Conservation (phyloP, 352 stramenopile species). For the Pythium brassicae region DNA sequence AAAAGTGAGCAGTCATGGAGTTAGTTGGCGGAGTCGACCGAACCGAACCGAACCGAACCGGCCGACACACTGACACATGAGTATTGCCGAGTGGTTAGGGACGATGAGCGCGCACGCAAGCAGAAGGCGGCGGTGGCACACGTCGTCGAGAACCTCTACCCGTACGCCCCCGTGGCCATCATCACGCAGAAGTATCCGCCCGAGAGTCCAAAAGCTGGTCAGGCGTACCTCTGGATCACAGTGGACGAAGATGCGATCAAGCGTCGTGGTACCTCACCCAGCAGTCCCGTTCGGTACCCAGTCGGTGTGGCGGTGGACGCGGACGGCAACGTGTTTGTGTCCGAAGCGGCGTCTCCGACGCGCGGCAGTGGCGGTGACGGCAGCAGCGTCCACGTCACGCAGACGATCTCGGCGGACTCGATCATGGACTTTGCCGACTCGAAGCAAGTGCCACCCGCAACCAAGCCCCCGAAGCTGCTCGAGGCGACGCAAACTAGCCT, state of each 20-base stretch:
- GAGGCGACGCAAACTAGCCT: slow-evolving; percentile 49
- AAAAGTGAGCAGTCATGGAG: slow-evolving; percentile 22
- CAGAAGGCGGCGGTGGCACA: slow-evolving; percentile 56
- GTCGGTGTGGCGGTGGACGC: slow-evolving; percentile 61
- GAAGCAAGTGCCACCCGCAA: slow-evolving; percentile 28
- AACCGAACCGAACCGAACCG: background rate
- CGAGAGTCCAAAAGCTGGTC: slow-evolving; percentile 44
- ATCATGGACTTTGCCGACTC: slow-evolving; percentile 53
- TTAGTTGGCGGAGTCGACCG: background rate
- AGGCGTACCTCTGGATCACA: slow-evolving; percentile 75
- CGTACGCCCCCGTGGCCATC: slow-evolving; percentile 71
- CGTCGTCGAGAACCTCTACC: slow-evolving; percentile 75
- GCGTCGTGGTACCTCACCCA: slow-evolving; percentile 25
- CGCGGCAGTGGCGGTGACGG: background rate
- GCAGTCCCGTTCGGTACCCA: slow-evolving; percentile 54
- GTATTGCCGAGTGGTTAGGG: slow-evolving; percentile 15
- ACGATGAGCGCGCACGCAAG: slow-evolving; percentile 37
- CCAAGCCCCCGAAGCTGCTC: slow-evolving; percentile 38
- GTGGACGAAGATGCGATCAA: slow-evolving; percentile 69
- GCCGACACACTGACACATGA: background rate
- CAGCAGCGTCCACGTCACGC: slow-evolving; percentile 14
- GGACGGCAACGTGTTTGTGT: slow-evolving; percentile 73
- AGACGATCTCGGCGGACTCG: slow-evolving; percentile 59
- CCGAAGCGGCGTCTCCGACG: slow-evolving; percentile 22
- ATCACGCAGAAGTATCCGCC: slow-evolving; percentile 68